phyloP scores from a whole-genome alignment of 73 alveolate genomes.

The Paramecium bursaria region DNA sequence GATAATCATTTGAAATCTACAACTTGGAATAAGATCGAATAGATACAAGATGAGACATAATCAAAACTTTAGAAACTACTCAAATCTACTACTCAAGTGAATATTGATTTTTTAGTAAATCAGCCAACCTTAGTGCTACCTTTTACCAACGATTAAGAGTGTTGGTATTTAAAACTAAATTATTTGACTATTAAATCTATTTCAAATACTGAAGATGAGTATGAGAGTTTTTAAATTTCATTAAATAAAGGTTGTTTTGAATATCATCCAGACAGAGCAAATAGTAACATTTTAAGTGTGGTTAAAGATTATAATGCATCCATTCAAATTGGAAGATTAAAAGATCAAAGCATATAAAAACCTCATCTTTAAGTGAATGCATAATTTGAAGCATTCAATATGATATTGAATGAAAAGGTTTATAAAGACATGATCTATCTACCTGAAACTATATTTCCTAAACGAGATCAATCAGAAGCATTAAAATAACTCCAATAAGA shows the following conservation, averaged over 20 bases:
- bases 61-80: slow-evolving; percentile 11
- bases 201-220: not conserved
- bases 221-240: slow-evolving; percentile 62
- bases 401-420: slow-evolving; percentile 39
- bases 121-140: slow-evolving; percentile 22
- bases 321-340: not conserved
- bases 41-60: slow-evolving; percentile 55
- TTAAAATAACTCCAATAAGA: slow-evolving; percentile 6
- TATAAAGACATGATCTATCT: slow-evolving; percentile 20
- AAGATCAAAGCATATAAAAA: not conserved
- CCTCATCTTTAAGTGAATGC: not conserved
- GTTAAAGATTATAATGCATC: not conserved
- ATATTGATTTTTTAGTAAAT: slow-evolving; percentile 4
- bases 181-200: not conserved
- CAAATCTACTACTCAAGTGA: not conserved
- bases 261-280: slow-evolving; percentile 25
- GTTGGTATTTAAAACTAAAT: slow-evolving; percentile 6
- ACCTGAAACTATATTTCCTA: slow-evolving; percentile 52
- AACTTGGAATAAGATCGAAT: slow-evolving; percentile 70
- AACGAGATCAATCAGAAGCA: not conserved
- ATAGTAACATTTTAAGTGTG: not conserved
- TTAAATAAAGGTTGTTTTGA: not conserved
- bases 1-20: slow-evolving; percentile 56
- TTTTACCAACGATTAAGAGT: not conserved
- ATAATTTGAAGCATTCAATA: slow-evolving; percentile 1